These are phyloP conservation scores for Boletus pseudo-olivaceus DNA, from an alignment of 768 basidiomycete species.

Conservation along the genomic window DNA sequence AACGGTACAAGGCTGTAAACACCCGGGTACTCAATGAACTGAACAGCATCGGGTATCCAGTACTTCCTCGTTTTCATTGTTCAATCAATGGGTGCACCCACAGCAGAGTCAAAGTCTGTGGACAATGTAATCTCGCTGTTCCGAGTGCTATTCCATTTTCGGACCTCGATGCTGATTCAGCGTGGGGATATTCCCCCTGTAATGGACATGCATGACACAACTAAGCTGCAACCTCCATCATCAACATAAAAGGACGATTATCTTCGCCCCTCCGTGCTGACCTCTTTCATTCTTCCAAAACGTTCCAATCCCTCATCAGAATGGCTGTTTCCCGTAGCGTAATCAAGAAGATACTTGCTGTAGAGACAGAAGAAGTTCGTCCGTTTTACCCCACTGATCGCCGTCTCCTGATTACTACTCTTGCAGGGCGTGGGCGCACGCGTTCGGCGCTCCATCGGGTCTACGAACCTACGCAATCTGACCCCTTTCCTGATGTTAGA, in stretches of 20 bases:
- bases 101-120: too few species aligned
- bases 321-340: constrained; percentile 59
- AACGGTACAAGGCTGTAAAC: too few species aligned
- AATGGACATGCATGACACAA: too few species aligned
- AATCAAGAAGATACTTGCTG: constrained; percentile 70
- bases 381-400: background rate
- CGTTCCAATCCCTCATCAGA: constrained; percentile 3
- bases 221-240: too few species aligned
- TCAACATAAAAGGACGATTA: too few species aligned
- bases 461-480: constrained; percentile 67
- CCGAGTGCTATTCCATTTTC: background rate
- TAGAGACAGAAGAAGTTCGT: constrained; percentile 67
- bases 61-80: too few species aligned
- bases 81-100: too few species aligned
- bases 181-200: too few species aligned
- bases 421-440: constrained; percentile 71
- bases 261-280: background rate
- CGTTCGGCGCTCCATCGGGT: constrained; percentile 86
- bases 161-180: constrained; percentile 7
- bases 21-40: too few species aligned
- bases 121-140: too few species aligned
- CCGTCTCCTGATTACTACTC: background rate
- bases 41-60: too few species aligned
- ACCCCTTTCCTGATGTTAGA: constrained; percentile 91
- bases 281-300: background rate